These are phyloP conservation scores for Rostrohypoxylon terebratum DNA, from an alignment of 495 filamentous ascomycete species.

Conservation along the genomic window DNA sequence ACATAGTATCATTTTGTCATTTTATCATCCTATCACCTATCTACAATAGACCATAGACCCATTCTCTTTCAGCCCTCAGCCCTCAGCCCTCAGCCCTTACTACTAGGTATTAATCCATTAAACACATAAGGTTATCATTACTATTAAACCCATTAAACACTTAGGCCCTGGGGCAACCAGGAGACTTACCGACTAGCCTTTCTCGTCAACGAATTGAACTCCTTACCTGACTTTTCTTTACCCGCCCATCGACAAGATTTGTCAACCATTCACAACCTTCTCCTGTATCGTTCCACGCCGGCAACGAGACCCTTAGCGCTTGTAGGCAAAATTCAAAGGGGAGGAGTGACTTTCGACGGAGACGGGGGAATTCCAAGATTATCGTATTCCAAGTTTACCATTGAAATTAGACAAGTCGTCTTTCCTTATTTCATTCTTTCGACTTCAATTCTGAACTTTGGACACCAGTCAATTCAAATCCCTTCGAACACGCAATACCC, in stretches of 20 bases:
- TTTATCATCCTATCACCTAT: not conserved
- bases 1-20: too few species aligned
- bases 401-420: slow-evolving; percentile 19
- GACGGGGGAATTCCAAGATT: not conserved
- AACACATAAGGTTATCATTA: slow-evolving; percentile 4
- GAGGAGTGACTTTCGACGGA: slow-evolving; percentile 11
- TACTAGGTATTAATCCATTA: not conserved
- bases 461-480: not conserved
- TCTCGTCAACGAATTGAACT: slow-evolving; percentile 48
- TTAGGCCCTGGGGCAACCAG: slow-evolving; percentile 19
- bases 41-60: slow-evolving; percentile 11
- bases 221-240: slow-evolving; percentile 41
- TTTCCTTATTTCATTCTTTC: slow-evolving; percentile 33
- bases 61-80: slow-evolving; percentile 39
- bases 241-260: slow-evolving; percentile 39
- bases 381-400: slow-evolving; percentile 8
- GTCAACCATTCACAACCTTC: slow-evolving; percentile 45
- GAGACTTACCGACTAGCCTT: slow-evolving; percentile 32
- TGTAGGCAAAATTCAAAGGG: slow-evolving; percentile 32
- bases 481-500: slow-evolving; percentile 23
- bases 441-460: slow-evolving; percentile 23
- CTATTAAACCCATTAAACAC: slow-evolving; percentile 16
- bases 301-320: slow-evolving; percentile 35
- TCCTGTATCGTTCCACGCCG: slow-evolving; percentile 31
- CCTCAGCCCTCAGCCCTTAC: slow-evolving; percentile 39